Evolutionary conservation across 2,329 filamentous ascomycete genomes (phyloP), one percentile per base, ranked within the genome.

Genomic region (Cladosporium sphaerospermum): DNA sequence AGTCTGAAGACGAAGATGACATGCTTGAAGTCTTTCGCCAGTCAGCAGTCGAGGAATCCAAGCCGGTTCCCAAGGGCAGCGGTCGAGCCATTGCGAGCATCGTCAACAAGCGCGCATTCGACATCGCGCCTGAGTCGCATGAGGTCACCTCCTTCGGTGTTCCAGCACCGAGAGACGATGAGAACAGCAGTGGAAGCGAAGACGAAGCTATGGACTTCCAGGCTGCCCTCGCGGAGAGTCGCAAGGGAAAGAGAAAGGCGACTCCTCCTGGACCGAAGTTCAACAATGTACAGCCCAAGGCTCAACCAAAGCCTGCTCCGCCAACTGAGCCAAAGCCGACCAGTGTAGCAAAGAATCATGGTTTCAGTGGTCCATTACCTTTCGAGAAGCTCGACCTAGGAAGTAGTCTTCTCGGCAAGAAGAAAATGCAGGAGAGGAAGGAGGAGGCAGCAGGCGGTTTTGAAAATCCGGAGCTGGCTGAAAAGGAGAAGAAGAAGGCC

Each of bases 371-470:
- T 0, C 89, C 91, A 0, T 70, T 99, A 4, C 93, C 93, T 0
- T 99, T 99, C 64, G 90, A 96, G 61, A 92, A 79, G 47, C 72
- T 85, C 6, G 78, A 89, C 64, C 77, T 96, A 1, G 83, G 86
- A 42, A 84, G 81, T 48, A 84, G 81, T 34, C 69, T 74, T 9
- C 67, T 73, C 11, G 75, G 72, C 28, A 78, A 71, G 67, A 79
- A 74, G 68, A 80, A 74, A 61, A 77, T 72, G 73, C 74, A 74
- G 62, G 76, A 69, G 59, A 72, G 73, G 49, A 71, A 79, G 54
- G 74, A 79, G 49, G 78, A 80, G 5, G 68, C 74, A 55, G 78
- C 81, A 36, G 85, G 85, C 18, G 86, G 85, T 0, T 89, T 90
- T 61, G 79, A 85, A 52, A 80, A 75, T 58, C 75, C 77, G 3